Base-by-base conservation (phyloP, 352 stramenopile genomes). In the Nannochloropsis limnetica region DNA sequence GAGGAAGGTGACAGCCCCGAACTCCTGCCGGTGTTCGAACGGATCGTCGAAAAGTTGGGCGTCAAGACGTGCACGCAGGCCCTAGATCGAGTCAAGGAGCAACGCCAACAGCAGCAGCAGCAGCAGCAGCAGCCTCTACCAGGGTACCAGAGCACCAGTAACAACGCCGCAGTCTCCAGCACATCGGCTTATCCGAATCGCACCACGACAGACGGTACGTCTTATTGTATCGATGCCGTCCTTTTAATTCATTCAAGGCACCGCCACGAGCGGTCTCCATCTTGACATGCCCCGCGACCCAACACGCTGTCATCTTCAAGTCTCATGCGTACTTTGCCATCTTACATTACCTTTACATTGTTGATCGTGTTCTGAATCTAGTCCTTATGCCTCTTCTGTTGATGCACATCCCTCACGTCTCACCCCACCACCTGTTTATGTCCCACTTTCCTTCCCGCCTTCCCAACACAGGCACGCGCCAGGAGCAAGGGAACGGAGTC, bases 41-140 rank as follows among this genome's bases (percentile, higher is more conserved):
- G 15, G n/a, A 14, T 74, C 0, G 61, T 74, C 3, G 61, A 74
- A 6, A 29, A 8, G 25, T 25, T 74, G 61, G 61, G 61, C n/a
- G 22, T 74, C n/a, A 20, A 74, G n/a, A 29, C 61, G 1, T 74
- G 61, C 25, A 29, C 25, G 3, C n/a, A 74, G 25, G 61, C 61
- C n/a, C 61, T 74, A 31, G 61, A 74, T 74, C 61, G 25, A 74
- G 61, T 74, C 61, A 74, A 74, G 11, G 25, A 74, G 25, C 61
- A 74, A 29, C 61, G 25, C n/a, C 61, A 25, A 22, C n/a, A 31
- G 11, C 61, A 74, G 61, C 61, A 31, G 25, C n/a, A 15, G n/a
- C 61, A 74, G 61, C 8, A 68, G 54, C 32, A 44, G 32, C 32
- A 44, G 9, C 37, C 1, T 14, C 37, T 49, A 49, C 37, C 37